Evolutionary conservation across 176 grass and related monocot genomes (phyloP).

Genomic region (Canna indica): DNA sequence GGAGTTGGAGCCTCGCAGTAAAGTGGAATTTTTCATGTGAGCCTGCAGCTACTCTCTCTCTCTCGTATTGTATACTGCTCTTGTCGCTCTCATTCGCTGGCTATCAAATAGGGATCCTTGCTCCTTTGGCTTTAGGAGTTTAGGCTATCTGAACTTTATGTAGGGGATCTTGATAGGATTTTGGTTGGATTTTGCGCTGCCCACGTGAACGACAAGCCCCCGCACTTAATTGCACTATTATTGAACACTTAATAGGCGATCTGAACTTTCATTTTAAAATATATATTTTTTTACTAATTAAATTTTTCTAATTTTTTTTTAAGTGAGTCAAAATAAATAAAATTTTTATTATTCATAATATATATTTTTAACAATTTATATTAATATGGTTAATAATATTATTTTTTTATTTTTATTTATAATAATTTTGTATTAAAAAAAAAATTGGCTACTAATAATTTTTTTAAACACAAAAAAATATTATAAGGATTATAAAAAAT

Average conservation of each 20-base stretch:
- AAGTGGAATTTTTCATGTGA: conserved; percentile 20
- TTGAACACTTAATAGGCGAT: neutral
- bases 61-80: conserved; percentile 4
- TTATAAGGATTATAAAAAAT: no score
- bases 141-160: conserved; percentile 15
- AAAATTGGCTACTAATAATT: no score
- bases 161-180: conserved; percentile 29
- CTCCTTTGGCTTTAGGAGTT: neutral
- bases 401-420: no score
- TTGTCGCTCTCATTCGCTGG: conserved; percentile 20
- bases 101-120: conserved; percentile 14
- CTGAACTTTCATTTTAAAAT: no score
- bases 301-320: no score
- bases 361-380: no score
- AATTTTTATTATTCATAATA: no score
- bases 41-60: neutral
- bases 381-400: no score
- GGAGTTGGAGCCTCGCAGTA: conserved; percentile 10
- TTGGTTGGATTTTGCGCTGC: conserved; percentile 29
- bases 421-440: no score
- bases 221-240: neutral
- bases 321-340: no score
- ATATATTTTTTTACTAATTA: no score
- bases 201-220: conserved; percentile 22
- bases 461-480: no score